These are phyloP conservation scores for Corymbia maculata DNA, from an alignment of 345 rosid genomes.

Conservation along the genomic window DNA sequence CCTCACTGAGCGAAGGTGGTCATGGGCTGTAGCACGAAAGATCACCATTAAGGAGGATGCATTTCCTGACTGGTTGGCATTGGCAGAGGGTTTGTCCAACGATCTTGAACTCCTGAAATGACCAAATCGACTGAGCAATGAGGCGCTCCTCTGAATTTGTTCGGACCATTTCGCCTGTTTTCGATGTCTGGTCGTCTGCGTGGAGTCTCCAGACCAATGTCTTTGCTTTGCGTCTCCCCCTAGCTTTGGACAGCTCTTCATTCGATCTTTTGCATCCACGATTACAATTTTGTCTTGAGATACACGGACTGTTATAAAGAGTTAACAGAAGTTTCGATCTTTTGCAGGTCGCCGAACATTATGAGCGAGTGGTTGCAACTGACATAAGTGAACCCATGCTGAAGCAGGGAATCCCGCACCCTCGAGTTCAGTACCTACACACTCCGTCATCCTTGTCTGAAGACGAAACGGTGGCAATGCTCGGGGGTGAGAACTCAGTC, in stretches of 20 bases:
- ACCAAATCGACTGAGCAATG: background rate
- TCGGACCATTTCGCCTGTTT: background rate
- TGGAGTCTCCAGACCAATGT: background rate
- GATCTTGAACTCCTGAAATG: background rate
- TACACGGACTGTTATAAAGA: background rate
- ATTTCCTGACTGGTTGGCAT: background rate
- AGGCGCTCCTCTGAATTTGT: background rate
- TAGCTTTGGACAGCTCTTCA: background rate
- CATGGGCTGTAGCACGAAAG: background rate
- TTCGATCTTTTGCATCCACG: background rate
- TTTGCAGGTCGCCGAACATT: slow-evolving; percentile 51
- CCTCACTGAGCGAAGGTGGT: background rate
- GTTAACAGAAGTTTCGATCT: background rate
- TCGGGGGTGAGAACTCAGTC: slow-evolving; percentile 48
- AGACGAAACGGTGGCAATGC: slow-evolving; percentile 26
- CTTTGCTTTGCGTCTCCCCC: no score
- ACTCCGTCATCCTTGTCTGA: slow-evolving; percentile 39
- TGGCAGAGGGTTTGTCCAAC: background rate
- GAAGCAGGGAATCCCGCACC: slow-evolving; percentile 30
- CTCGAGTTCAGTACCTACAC: slow-evolving; percentile 31
- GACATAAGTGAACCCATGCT: slow-evolving; percentile 51
- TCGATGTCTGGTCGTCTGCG: background rate
- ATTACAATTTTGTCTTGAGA: background rate
- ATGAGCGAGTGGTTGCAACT: slow-evolving; percentile 47
- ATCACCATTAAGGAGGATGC: background rate